phyloP scores from a whole-genome alignment of 73 alveolate species.

The Paraurostyla sp. region DNA sequence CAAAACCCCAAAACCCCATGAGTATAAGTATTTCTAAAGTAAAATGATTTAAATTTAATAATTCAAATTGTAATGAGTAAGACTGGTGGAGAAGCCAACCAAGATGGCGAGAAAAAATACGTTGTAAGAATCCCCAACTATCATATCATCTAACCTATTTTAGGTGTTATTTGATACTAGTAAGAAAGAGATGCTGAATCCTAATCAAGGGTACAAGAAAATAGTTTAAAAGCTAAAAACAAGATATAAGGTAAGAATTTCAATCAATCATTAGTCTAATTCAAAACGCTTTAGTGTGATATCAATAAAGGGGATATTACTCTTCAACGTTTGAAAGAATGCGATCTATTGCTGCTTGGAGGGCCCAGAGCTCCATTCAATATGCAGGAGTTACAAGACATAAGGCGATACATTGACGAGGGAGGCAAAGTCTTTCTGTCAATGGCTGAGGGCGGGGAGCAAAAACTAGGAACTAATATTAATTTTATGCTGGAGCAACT shows the following conservation, averaged over 20 bases:
- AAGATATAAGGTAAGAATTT: conserved; percentile 46
- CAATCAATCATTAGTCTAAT: too few relatives aligned
- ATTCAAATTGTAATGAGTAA: conserved; percentile 29
- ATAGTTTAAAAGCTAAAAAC: conserved; percentile 66
- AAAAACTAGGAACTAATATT: conserved; percentile 90
- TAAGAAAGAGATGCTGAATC: conserved; percentile 72
- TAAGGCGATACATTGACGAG: conserved; percentile 88
- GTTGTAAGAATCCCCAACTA: neutral
- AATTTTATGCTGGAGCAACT: conserved; percentile 94
- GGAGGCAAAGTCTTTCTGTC: conserved; percentile 95
- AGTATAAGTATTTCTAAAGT: neutral
- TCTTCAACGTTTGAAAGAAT: conserved; percentile 65
- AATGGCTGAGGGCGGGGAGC: conserved; percentile 97
- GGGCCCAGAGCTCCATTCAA: conserved; percentile 78
- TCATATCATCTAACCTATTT: neutral
- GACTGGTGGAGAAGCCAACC: conserved; percentile 50
- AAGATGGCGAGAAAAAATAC: conserved; percentile 44
- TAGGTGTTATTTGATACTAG: conserved; percentile 66
- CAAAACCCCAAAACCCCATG: conserved; percentile 55
- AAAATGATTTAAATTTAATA: conserved; percentile 1
- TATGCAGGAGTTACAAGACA: conserved; percentile 90
- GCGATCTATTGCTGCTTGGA: conserved; percentile 74
- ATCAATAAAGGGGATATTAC: conserved; percentile 77
- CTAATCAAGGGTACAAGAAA: conserved; percentile 74
- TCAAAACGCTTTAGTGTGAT: conserved; percentile 68